Evolutionary conservation across 371 early-diverging fungal species (phyloP).

Genomic region (Mucor plumbeus): DNA sequence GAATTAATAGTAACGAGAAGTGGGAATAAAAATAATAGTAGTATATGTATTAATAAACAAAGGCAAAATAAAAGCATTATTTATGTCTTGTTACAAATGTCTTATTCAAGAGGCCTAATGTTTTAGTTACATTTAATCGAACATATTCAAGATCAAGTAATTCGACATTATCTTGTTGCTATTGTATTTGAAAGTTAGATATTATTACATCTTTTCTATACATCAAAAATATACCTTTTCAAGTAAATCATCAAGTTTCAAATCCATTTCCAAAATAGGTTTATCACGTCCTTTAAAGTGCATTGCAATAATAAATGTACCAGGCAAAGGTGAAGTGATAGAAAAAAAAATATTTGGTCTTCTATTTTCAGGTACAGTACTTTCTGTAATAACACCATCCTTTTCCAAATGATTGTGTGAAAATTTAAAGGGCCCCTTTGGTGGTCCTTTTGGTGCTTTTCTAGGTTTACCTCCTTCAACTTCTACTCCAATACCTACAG

Average conservation of each 20-base stretch:
- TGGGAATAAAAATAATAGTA: neutral
- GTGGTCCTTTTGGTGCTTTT: conserved; percentile 37
- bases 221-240: conserved; percentile 68
- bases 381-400: conserved; percentile 92
- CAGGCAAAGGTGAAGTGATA: conserved; percentile 85
- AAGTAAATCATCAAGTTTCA: conserved; percentile 92
- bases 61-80: neutral
- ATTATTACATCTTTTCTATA: neutral
- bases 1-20: neutral
- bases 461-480: conserved; percentile 39
- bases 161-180: conserved; percentile 92
- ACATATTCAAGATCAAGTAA: conserved; percentile 93
- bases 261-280: conserved; percentile 94
- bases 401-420: conserved; percentile 85
- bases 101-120: conserved; percentile 45
- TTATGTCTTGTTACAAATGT: conserved; percentile 54
- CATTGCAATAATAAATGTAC: conserved; percentile 89
- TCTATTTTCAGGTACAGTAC: conserved; percentile 92
- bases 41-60: neutral
- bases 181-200: conserved; percentile 16
- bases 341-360: conserved; percentile 89
- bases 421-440: conserved; percentile 77
- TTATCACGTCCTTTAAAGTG: conserved; percentile 91
- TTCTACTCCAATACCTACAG: conserved; percentile 56
- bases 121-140: conserved; percentile 70